Percentiles rank a stretch among this genome's conserved stretches.
phyloP scores from a whole-genome alignment of 164 flowering plant genomes.

The Piper longum region DNA sequence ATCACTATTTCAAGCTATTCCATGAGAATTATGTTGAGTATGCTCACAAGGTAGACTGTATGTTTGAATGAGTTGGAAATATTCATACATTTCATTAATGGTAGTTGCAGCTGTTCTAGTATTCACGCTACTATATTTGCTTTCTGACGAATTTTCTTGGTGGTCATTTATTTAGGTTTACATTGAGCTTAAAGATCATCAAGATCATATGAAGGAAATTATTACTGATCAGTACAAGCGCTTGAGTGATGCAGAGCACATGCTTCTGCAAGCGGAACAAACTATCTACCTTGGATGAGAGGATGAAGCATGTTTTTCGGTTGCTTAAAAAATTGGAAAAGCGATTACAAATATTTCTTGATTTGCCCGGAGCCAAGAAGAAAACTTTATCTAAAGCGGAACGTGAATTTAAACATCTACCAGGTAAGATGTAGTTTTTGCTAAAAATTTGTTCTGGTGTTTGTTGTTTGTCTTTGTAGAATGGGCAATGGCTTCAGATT shows the following conservation, averaged over 20 bases:
- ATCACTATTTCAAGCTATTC: constrained; percentile 78
- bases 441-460: neutral
- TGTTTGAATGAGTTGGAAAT: too few species aligned
- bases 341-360: constrained; percentile 43
- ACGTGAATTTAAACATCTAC: constrained; percentile 60
- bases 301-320: constrained; percentile 38
- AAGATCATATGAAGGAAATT: constrained; percentile 51
- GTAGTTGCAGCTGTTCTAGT: too few species aligned
- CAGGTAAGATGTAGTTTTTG: constrained; percentile 32
- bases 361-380: constrained; percentile 50
- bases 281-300: constrained; percentile 38
- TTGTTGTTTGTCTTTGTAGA: neutral
- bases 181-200: constrained; percentile 78
- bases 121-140: neutral
- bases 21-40: constrained; percentile 93
- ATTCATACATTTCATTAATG: too few species aligned
- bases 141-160: neutral
- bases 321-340: constrained; percentile 33
- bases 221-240: constrained; percentile 58
- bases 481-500: too few species aligned
- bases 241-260: constrained; percentile 36
- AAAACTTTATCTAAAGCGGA: constrained; percentile 77
- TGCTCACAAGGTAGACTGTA: constrained; percentile 64
- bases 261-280: constrained; percentile 48
- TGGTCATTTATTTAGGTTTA: constrained; percentile 35